These are phyloP conservation scores for Harringtonia aguacate DNA, from an alignment of 2,329 filamentous ascomycete genomes.

Conservation along the genomic window DNA sequence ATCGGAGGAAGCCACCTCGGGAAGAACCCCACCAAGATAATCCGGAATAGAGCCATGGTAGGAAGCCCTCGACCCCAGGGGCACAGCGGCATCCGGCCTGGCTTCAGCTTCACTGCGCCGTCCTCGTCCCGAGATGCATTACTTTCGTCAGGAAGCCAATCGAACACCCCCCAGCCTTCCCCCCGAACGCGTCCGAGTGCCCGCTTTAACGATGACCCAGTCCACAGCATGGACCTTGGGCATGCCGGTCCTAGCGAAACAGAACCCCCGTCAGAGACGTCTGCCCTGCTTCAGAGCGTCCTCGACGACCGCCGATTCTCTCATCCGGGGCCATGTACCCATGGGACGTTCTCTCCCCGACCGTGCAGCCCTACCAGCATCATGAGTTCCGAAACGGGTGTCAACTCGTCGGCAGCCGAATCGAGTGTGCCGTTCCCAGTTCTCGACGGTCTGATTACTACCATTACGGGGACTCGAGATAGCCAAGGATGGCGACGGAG, in stretches of 20 bases:
- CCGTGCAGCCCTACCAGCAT: slow-evolving; percentile 37
- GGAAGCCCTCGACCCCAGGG: too few relatives aligned
- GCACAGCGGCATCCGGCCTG: slow-evolving; percentile 32
- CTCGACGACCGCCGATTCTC: slow-evolving; percentile 24
- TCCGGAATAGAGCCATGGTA: too few relatives aligned
- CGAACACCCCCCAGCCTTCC: slow-evolving; percentile 7
- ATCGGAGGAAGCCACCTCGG: too few relatives aligned
- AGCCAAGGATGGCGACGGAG: slow-evolving; percentile 35
- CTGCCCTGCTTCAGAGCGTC: slow-evolving; percentile 32
- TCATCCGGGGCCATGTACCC: slow-evolving; percentile 46
- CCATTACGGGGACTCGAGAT: slow-evolving; percentile 26
- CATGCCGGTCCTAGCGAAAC: slow-evolving; percentile 14
- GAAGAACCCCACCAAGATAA: too few relatives aligned
- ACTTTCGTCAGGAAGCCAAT: background rate
- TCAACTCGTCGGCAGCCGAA: slow-evolving; percentile 18
- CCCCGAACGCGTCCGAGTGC: slow-evolving; percentile 7
- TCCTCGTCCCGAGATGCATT: slow-evolving; percentile 1
- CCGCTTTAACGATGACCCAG: slow-evolving; percentile 10
- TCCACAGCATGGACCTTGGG: slow-evolving; percentile 8
- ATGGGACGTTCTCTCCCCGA: slow-evolving; percentile 68
- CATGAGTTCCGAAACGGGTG: slow-evolving; percentile 18
- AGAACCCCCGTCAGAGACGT: slow-evolving; percentile 30
- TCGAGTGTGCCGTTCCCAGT: slow-evolving; percentile 24
- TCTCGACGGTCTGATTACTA: slow-evolving; percentile 28
- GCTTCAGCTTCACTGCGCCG: slow-evolving; percentile 20